Conservation (phyloP, 2,329 filamentous ascomycete species). For the Cercospora canescens region DNA sequence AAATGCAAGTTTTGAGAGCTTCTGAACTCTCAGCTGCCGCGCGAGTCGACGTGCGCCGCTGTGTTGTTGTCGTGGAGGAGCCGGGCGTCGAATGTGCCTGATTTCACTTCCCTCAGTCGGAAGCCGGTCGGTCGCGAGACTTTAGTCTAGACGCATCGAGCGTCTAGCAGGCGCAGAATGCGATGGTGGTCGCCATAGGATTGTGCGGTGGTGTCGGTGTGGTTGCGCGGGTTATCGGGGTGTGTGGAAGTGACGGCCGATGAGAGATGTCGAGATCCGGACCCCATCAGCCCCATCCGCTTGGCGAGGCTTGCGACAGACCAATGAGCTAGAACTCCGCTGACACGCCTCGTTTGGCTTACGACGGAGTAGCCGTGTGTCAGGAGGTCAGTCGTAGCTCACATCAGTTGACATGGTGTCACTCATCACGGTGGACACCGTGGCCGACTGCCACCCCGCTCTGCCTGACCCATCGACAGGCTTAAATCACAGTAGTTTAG, state of each 20-base stretch:
- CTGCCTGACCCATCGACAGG: not conserved
- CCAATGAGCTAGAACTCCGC: conserved; percentile 4
- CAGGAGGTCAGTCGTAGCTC: not conserved
- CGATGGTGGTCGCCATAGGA: conserved; percentile 19
- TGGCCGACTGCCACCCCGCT: not conserved
- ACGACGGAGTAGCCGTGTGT: not conserved
- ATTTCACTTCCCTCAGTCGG: conserved; percentile 36
- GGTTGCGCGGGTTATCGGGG: conserved; percentile 16
- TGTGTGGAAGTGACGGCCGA: conserved; percentile 1
- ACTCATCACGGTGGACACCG: not conserved
- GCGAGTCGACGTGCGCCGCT: not conserved
- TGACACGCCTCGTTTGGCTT: conserved; percentile 2
- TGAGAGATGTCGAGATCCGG: not conserved
- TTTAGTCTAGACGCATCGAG: conserved; percentile 33
- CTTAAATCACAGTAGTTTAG: not conserved
- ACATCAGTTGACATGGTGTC: not conserved
- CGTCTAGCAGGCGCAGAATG: conserved; percentile 35
- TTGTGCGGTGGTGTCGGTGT: not conserved
- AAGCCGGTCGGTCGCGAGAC: conserved; percentile 35
- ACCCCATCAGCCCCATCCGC: not conserved
- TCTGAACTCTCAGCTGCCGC: not conserved
- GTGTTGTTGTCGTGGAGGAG: conserved; percentile 8
- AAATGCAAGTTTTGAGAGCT: not conserved
- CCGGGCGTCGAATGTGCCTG: conserved; percentile 18
- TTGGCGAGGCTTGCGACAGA: not conserved